Percentiles rank a stretch among this genome's conserved stretches.
Evolutionary conservation across 257 asterid species (phyloP).

Genomic region (Lycium barbarum): DNA sequence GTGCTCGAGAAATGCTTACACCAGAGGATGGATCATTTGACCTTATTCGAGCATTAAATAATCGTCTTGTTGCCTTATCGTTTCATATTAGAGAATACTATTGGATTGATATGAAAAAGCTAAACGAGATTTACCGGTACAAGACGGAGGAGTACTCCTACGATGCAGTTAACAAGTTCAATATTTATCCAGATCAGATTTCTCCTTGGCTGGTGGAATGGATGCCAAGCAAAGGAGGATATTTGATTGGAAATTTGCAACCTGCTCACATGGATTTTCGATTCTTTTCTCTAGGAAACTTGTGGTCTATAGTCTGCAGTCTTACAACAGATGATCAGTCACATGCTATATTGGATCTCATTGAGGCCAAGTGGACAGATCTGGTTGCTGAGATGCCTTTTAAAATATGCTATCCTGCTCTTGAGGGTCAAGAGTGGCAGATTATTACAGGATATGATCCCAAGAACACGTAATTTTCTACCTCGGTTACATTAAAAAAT

Average conservation of each 20-base stretch:
- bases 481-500: not conserved
- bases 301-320: conserved; percentile 71
- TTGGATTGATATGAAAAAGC: conserved; percentile 73
- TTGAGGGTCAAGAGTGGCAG: conserved; percentile 82
- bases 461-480: conserved; percentile 66
- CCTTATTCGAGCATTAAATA: conserved; percentile 68
- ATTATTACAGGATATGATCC: conserved; percentile 79
- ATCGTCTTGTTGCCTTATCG: conserved; percentile 74
- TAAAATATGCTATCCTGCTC: conserved; percentile 81
- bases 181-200: conserved; percentile 81
- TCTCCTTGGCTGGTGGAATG: conserved; percentile 78
- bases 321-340: conserved; percentile 67
- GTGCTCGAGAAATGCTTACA: conserved; percentile 80
- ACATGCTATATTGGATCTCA: conserved; percentile 69
- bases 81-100: conserved; percentile 79
- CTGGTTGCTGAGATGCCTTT: conserved; percentile 81
- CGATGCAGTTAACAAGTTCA: conserved; percentile 78
- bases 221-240: conserved; percentile 82
- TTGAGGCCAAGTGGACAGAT: conserved; percentile 77
- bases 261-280: conserved; percentile 91
- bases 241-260: conserved; percentile 72
- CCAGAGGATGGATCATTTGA: conserved; percentile 75
- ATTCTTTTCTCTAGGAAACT: conserved; percentile 73
- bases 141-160: conserved; percentile 81
- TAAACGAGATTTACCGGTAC: conserved; percentile 78